These are phyloP conservation scores for Diaporthe sp. DNA, from an alignment of 2,329 filamentous ascomycete species.

Conservation along the genomic window DNA sequence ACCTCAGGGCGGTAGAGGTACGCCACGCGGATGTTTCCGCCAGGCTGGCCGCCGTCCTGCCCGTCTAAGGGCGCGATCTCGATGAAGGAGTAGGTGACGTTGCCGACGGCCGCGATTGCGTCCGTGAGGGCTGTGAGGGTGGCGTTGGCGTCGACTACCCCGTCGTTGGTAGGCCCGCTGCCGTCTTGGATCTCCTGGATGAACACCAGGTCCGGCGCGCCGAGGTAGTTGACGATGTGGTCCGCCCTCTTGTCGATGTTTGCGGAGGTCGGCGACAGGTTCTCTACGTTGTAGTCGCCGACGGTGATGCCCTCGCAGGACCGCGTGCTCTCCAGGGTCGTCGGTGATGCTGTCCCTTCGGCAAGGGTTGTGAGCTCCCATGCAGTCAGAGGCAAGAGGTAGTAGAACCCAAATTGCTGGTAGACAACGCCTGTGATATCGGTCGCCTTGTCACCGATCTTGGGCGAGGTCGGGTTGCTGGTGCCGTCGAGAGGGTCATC, in stretches of 20 bases:
- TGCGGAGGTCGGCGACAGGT: conserved; percentile 69
- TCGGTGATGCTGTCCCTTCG: conserved; percentile 62
- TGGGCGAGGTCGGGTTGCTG: conserved; percentile 69
- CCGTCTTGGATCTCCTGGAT: conserved; percentile 80
- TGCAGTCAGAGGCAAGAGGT: conserved; percentile 74
- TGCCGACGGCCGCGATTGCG: conserved; percentile 62
- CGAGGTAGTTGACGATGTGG: conserved; percentile 75
- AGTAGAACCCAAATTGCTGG: conserved; percentile 77
- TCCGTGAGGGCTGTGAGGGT: conserved; percentile 70
- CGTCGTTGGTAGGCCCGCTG: conserved; percentile 72
- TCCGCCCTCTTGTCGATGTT: conserved; percentile 71
- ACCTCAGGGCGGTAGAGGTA: conserved; percentile 76
- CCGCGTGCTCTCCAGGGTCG: conserved; percentile 66
- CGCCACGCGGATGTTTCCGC: conserved; percentile 79
- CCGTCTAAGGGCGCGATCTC: conserved; percentile 72
- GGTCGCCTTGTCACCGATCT: conserved; percentile 74
- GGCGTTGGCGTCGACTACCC: conserved; percentile 66
- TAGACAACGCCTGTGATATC: conserved; percentile 78
- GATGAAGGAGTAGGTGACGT: conserved; percentile 69
- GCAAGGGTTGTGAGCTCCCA: conserved; percentile 62
- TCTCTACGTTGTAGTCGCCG: conserved; percentile 79
- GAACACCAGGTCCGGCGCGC: conserved; percentile 75
- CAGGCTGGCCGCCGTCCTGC: conserved; percentile 75
- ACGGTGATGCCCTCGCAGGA: conserved; percentile 73
- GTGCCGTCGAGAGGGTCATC: conserved; percentile 75